phyloP scores from a whole-genome alignment of 2,329 filamentous ascomycete species.

The Trichophyton schoenleinii region DNA sequence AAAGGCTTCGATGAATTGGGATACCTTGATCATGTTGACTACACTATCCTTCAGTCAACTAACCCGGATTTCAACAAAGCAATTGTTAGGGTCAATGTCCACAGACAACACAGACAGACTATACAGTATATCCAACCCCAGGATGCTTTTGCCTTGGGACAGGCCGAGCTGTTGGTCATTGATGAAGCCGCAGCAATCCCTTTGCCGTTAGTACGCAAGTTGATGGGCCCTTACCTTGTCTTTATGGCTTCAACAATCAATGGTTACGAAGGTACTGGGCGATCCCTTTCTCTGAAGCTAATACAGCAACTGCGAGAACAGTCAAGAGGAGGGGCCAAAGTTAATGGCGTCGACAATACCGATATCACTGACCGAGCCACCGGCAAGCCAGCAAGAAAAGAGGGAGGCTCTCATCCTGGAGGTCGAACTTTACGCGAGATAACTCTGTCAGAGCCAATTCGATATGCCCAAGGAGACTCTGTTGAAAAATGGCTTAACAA shows the following conservation, averaged over 20 bases:
- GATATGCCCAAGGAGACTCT: slow-evolving; percentile 78
- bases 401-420: slow-evolving; percentile 46
- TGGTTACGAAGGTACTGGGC: slow-evolving; percentile 92
- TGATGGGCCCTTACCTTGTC: slow-evolving; percentile 92
- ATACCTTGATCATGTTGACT: slow-evolving; percentile 91
- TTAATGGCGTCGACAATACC: slow-evolving; percentile 43
- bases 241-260: slow-evolving; percentile 99
- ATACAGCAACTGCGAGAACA: slow-evolving; percentile 96
- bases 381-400: slow-evolving; percentile 56
- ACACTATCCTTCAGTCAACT: slow-evolving; percentile 94
- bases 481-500: slow-evolving; percentile 97
- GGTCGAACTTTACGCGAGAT: slow-evolving; percentile 80
- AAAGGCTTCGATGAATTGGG: slow-evolving; percentile 92
- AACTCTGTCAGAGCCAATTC: slow-evolving; percentile 82
- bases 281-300: slow-evolving; percentile 86
- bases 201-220: slow-evolving; percentile 75
- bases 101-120: slow-evolving; percentile 87
- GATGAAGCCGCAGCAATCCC: slow-evolving; percentile 97
- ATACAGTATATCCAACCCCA: slow-evolving; percentile 98
- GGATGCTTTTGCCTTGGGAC: slow-evolving; percentile 85
- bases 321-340: slow-evolving; percentile 52
- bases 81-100: slow-evolving; percentile 91
- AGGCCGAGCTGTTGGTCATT: slow-evolving; percentile 89
- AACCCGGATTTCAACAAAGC: slow-evolving; percentile 99
- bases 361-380: slow-evolving; percentile 66